These are phyloP conservation scores for Verticillium nubilum DNA, from an alignment of 2,329 filamentous ascomycete species.

Conservation along the genomic window DNA sequence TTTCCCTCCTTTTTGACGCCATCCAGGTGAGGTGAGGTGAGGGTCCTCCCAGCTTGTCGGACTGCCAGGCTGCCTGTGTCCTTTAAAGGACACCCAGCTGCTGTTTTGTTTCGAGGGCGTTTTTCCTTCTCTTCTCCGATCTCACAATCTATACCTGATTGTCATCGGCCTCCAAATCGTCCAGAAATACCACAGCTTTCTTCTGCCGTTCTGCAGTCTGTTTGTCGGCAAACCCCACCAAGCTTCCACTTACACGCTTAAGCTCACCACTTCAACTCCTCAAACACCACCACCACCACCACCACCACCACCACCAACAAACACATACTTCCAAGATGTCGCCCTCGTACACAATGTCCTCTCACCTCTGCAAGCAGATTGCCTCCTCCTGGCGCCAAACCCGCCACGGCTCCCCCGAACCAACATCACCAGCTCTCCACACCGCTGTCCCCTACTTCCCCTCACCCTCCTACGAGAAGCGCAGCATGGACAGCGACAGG, in stretches of 20 bases:
- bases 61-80: too few species aligned
- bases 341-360: constrained; percentile 56
- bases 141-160: too few species aligned
- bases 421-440: constrained; percentile 18
- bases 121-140: background rate
- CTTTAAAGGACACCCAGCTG: background rate
- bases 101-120: background rate
- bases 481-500: constrained; percentile 42
- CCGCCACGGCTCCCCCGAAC: constrained; percentile 32
- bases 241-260: background rate
- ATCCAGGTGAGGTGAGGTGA: too few species aligned
- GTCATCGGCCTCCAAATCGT: background rate
- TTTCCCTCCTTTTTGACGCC: constrained; percentile 3
- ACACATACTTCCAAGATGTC: constrained; percentile 38
- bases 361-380: constrained; percentile 56
- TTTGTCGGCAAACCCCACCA: background rate
- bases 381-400: constrained; percentile 53
- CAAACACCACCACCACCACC: background rate
- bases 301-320: background rate
- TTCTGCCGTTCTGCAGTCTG: background rate
- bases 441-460: constrained; percentile 18
- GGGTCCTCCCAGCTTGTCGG: too few species aligned
- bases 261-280: background rate
- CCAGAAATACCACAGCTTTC: background rate
- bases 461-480: constrained; percentile 33